Evolutionary conservation across 1,284 basidiomycete genomes (phyloP), one percentile per base, ranked within the genome.

Genomic region (Malassezia nana): DNA sequence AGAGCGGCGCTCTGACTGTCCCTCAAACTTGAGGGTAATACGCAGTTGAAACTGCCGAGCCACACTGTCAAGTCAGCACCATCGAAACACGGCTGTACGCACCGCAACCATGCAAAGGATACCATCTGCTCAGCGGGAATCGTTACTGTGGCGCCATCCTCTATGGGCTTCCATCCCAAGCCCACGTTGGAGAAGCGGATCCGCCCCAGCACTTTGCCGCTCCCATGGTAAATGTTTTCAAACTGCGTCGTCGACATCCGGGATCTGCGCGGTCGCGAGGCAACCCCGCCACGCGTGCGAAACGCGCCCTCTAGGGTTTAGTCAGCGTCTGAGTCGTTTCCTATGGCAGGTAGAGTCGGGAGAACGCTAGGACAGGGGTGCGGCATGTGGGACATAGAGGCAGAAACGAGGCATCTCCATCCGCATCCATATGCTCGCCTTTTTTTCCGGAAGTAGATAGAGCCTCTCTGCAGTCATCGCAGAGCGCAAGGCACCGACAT

Each of bases 31-130:
- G 66, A 89, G 72, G 9, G 84, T 84, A 43, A 96, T 78, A 52
- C 87, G 79, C 15, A 98, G 83, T 76, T 95, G 91, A 71, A 87
- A 95, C 64, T 85, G 83, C 40, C 94, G 81, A 26, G 89, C 91
- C 30, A 94, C 91, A 47, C 90, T 80, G 60, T 6, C 26, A 8
- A 18, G 40, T 38, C 18, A 24, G 32, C 16, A 77, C 90, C 89
- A 92, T 72, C 26, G 16, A n/a, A n/a, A 22, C n/a, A 20, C 28
- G 24, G n/a, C 32, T 9, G 39, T 41, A 52, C 51, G 41, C 46
- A 59, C 56, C 64, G 58, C 13, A 62, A 46, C 67, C 67, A 70
- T 16, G 57, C 50, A 55, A 70, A 70, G n/a, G 59, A 52, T 5
- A 50, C 49, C 59, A 68, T 64, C 35, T 66, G 60, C 45, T 70